Base-by-base conservation (phyloP, 176 grass and related monocot species). In the Neostapfia colusana region DNA sequence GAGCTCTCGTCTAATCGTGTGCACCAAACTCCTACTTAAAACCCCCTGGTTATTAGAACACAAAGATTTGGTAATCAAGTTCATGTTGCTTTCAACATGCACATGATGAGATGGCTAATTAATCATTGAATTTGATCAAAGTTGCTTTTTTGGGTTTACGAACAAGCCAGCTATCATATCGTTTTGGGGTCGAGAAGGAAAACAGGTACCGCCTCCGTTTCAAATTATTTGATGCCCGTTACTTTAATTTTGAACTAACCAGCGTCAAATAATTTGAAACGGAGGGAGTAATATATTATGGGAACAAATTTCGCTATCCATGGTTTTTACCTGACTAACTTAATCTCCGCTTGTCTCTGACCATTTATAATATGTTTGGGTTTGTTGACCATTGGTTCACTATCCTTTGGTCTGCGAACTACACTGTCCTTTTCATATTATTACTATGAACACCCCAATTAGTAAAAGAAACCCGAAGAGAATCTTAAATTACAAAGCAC, bases 1-100 rank as follows among this genome's bases (percentile, higher is more conserved):
- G 48, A 78, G 38, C 60, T 17, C 51, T 17, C 51, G 41, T 63
- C 51, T 37, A 77, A 88, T 63, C 0, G 18, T 35, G 43, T 79
- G 71, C 69, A 74, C 69, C 80, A 68, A 79, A 79, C 74, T 27
- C n/a, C n/a, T 63, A 79, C 12, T 73, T 79, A 68, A 82, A 59
- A 7, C 66, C 5, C 35, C 15, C n/a, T n/a, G n/a, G n/a, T 61
- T 41, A 83, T 83, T 78, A 73, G 15, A 67, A 8, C 58, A 87
- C 57, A 28, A 26, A 15, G 15, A 77, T 76, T 74, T 73, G 40
- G 64, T 37, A 70, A 44, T 70, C n/a, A 41, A 77, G 64, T 59
- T 57, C 46, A 36, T 28, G 70, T 61, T 73, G 54, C 74, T 83
- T 78, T 83, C 59, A 23, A 43, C 78, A 73, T 24, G 48, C 34